Evolutionary conservation across 495 filamentous ascomycete genomes (phyloP).

Genomic region (Gamarada debralockiae): DNA sequence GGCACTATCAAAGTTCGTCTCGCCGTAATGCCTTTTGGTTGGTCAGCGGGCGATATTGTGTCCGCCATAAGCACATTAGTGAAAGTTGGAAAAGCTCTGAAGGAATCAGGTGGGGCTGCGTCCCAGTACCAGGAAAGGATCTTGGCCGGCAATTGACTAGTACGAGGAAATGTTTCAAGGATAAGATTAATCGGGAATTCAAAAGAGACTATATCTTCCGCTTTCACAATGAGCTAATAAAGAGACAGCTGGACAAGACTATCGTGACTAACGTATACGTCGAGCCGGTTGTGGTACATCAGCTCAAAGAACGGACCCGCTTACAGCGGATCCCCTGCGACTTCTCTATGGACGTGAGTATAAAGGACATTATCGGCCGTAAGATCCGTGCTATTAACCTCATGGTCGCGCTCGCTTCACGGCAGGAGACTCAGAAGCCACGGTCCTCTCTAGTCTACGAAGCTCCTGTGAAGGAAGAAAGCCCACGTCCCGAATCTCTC

Average conservation of each 20-base stretch:
- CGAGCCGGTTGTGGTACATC: conserved; percentile 10
- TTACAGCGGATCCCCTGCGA: conserved; percentile 9
- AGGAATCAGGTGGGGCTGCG: no score
- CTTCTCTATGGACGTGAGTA: conserved; percentile 12
- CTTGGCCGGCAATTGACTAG: background rate
- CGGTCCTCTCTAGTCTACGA: background rate
- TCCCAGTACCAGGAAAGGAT: no score
- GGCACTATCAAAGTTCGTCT: no score
- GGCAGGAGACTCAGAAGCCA: conserved; percentile 9
- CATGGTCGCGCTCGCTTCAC: conserved; percentile 5
- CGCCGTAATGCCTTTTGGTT: no score
- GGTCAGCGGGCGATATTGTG: no score
- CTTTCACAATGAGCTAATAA: conserved; percentile 15
- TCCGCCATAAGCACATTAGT: no score
- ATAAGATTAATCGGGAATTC: background rate
- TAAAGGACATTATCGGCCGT: conserved; percentile 7
- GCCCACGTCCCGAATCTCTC: background rate
- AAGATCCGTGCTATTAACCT: conserved; percentile 6
- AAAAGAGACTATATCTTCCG: background rate
- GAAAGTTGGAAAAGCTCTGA: no score
- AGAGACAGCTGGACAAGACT: conserved; percentile 7
- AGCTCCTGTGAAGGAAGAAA: background rate
- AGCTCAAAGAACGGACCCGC: conserved; percentile 11
- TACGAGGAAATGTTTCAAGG: conserved; percentile 5
- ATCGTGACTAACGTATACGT: background rate